Evolutionary conservation across 768 basidiomycete species (phyloP), one percentile per base, ranked within the genome.

Genomic region (Strobilomyces confusus): DNA sequence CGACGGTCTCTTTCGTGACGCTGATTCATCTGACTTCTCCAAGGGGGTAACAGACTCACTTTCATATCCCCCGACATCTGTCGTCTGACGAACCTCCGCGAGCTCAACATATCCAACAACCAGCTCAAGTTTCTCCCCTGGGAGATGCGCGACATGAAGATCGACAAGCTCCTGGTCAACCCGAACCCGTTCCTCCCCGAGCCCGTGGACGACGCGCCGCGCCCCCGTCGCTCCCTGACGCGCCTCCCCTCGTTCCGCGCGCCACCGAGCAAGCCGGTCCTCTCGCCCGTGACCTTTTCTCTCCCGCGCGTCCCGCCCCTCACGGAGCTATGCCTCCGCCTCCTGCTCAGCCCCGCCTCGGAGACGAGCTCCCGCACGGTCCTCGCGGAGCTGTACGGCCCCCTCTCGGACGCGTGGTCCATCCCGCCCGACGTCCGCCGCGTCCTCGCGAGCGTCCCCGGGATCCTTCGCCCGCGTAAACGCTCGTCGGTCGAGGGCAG

Each of bases 21-120:
- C 17, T 33, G 13, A 12, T 36, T 47, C 44, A 19, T 48, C 49
- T 46, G 14, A 37, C 34, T 26, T 46, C 22, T 34, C 41, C 8
- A 56, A 87, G 88, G 84, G 4, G 69, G 69, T 5, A 91, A 91
- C 60, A 60, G 64, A 12, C 67, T 91, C 7, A 74, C 69, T 2
- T 72, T 69, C 37, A 65, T 90, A 19, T 87, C 88, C 2, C 80
- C 87, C 0, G 85, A 86, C 47, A 83, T 90, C 33, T 72, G 67
- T 19, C 71, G 70, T 7, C 72, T 89, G 17, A 70, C 62, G 9
- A 77, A 78, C 45, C 75, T 90, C 3, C 72, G 73, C 45, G 78
- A 83, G 41, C 73, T 90, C 8, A 85, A 87, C 54, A 60, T 90
- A 4, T 74, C 83, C 0, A 73, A 76, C 49, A 90, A 90, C 64